These are phyloP conservation scores for Picocystis sp. DNA, from an alignment of 163 green algal species.

Conservation along the genomic window DNA sequence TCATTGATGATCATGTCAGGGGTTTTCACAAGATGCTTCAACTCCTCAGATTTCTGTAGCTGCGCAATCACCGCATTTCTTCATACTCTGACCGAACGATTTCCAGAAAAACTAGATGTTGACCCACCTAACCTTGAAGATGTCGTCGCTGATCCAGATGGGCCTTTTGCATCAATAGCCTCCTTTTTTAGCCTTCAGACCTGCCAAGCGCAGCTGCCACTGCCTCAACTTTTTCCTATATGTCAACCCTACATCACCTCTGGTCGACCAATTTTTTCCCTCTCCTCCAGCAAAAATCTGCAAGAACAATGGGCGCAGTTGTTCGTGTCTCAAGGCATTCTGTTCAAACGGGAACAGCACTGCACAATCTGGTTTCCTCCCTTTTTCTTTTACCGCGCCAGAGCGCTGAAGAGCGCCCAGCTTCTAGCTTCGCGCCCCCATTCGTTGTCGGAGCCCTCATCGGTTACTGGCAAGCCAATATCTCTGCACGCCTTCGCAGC, in stretches of 20 bases:
- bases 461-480: too few relatives aligned
- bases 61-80: constrained; percentile 15
- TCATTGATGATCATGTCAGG: constrained; percentile 37
- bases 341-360: too few relatives aligned
- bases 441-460: too few relatives aligned
- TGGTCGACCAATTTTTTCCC: too few relatives aligned
- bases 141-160: background rate
- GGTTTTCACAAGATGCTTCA: constrained; percentile 14
- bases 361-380: too few relatives aligned
- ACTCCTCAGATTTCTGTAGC: constrained; percentile 9
- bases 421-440: too few relatives aligned
- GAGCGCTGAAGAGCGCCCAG: too few relatives aligned
- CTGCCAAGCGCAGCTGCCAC: background rate
- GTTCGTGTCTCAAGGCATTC: too few relatives aligned
- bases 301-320: too few relatives aligned
- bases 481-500: background rate
- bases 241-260: too few relatives aligned
- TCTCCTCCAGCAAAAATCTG: too few relatives aligned
- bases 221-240: background rate
- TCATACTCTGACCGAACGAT: constrained; percentile 18
- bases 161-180: background rate
- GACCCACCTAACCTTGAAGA: constrained; percentile 1
- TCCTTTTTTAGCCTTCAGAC: background rate
- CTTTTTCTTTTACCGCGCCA: too few relatives aligned
- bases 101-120: constrained; percentile 1